Conservation (phyloP, 2,329 filamentous ascomycete species). For the Epicoccum nigrum region DNA sequence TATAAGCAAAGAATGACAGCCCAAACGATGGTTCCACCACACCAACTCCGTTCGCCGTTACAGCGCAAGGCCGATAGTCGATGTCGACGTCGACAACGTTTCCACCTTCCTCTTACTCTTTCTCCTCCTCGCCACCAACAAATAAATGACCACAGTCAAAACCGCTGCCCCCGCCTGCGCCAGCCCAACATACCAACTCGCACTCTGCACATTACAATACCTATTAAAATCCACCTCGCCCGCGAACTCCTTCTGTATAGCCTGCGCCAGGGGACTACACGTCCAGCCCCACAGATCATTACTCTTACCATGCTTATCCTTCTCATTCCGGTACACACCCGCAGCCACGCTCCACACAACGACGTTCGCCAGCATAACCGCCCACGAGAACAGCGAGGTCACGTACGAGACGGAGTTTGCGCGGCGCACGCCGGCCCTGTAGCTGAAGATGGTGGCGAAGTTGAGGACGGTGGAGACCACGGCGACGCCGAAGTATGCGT, state of each 20-base stretch:
- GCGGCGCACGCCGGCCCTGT: slow-evolving; percentile 36
- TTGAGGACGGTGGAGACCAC: slow-evolving; percentile 43
- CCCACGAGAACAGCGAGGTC: slow-evolving; percentile 39
- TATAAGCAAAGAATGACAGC: too few relatives aligned
- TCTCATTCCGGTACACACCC: slow-evolving; percentile 45
- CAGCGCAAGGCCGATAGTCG: too few relatives aligned
- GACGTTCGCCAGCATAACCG: slow-evolving; percentile 42
- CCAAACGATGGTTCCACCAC: too few relatives aligned
- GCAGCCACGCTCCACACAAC: slow-evolving; percentile 46
- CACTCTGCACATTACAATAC: slow-evolving; percentile 47
- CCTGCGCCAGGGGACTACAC: slow-evolving; percentile 41
- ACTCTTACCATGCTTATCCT: slow-evolving; percentile 42
- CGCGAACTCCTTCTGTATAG: slow-evolving; percentile 47
- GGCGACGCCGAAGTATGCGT: slow-evolving; percentile 48
- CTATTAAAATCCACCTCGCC: slow-evolving; percentile 44
- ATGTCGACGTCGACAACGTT: too few relatives aligned
- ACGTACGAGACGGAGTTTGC: slow-evolving; percentile 42
- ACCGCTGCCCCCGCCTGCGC: slow-evolving; percentile 40
- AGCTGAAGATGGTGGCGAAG: slow-evolving; percentile 42
- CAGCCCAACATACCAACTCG: slow-evolving; percentile 46
- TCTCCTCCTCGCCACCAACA: slow-evolving; percentile 35
- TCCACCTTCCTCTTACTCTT: slow-evolving; percentile 39
- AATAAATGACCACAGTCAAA: slow-evolving; percentile 38
- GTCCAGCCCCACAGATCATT: slow-evolving; percentile 54
- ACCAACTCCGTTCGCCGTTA: too few relatives aligned